phyloP scores from a whole-genome alignment of 192 early-diverging fungal genomes.

The Coemansia sp. region DNA sequence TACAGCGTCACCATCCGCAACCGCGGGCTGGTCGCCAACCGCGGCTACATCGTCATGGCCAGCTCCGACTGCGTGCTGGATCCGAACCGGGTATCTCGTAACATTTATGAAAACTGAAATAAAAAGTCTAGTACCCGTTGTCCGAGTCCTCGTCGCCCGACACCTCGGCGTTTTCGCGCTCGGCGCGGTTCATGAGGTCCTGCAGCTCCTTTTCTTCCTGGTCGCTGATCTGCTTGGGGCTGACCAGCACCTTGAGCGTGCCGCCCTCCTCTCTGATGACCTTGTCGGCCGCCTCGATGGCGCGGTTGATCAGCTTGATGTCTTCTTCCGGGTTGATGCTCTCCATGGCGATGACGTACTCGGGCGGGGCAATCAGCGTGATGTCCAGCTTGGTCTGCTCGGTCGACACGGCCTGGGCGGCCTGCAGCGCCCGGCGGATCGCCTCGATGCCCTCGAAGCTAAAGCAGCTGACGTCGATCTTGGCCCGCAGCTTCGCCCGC shows the following conservation, averaged over 20 bases:
- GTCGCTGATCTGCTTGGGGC: slow-evolving; percentile 86
- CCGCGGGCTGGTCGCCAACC: slow-evolving; percentile 42
- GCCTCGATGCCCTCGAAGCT: slow-evolving; percentile 95
- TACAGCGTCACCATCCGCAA: slow-evolving; percentile 41
- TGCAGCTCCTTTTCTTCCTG: slow-evolving; percentile 93
- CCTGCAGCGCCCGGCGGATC: slow-evolving; percentile 83
- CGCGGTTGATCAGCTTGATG: slow-evolving; percentile 85
- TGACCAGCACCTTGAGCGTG: slow-evolving; percentile 81
- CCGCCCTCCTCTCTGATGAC: slow-evolving; percentile 70
- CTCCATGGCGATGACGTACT: slow-evolving; percentile 89
- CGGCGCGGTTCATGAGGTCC: slow-evolving; percentile 81
- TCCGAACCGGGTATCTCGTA: slow-evolving; percentile 29
- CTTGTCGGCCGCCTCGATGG: slow-evolving; percentile 77
- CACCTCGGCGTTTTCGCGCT: slow-evolving; percentile 90
- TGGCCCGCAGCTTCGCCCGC: slow-evolving; percentile 92
- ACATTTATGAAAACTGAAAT: neutral
- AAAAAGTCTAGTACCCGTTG: slow-evolving; percentile 37
- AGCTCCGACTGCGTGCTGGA: slow-evolving; percentile 51
- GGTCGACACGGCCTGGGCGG: slow-evolving; percentile 80
- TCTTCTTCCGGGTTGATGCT: slow-evolving; percentile 81
- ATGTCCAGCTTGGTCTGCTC: slow-evolving; percentile 79
- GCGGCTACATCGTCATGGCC: slow-evolving; percentile 53
- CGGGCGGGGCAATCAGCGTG: slow-evolving; percentile 88
- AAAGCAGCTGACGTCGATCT: slow-evolving; percentile 92
- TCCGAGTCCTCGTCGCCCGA: slow-evolving; percentile 86